Percentiles rank a stretch among this genome's conserved stretches.
Conservation (phyloP, 2,329 filamentous ascomycete genomes). For the Tolypocladium sp. region DNA sequence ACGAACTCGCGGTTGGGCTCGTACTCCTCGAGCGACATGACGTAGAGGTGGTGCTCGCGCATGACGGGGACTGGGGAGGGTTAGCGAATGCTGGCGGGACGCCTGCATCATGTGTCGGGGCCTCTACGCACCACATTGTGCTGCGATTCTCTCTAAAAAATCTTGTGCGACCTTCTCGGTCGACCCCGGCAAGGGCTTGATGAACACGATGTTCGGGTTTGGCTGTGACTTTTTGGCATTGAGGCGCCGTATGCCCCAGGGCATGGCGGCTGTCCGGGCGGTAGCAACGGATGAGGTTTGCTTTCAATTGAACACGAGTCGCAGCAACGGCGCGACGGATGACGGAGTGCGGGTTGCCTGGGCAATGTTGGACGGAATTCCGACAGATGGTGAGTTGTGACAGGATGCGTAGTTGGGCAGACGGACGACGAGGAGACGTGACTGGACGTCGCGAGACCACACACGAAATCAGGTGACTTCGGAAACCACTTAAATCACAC, state of each 20-base stretch:
- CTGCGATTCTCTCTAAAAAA: conserved; percentile 68
- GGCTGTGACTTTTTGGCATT: conserved; percentile 68
- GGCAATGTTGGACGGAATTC: background rate
- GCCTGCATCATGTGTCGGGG: no score
- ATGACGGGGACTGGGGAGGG: conserved; percentile 51
- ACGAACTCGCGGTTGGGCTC: conserved; percentile 75
- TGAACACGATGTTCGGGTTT: conserved; percentile 74
- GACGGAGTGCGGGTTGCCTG: background rate
- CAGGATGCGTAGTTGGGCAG: background rate
- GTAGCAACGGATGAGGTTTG: background rate
- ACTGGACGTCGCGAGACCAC: background rate
- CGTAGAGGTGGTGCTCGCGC: conserved; percentile 53
- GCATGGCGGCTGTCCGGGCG: conserved; percentile 41
- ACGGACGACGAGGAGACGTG: background rate
- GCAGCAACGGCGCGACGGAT: background rate
- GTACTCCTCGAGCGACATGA: conserved; percentile 71
- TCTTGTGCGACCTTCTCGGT: conserved; percentile 56
- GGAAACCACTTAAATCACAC: background rate
- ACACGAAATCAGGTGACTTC: conserved; percentile 12
- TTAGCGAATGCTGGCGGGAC: background rate
- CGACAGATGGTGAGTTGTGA: background rate
- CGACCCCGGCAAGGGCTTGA: conserved; percentile 64
- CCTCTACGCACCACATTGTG: conserved; percentile 55
- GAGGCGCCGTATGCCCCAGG: conserved; percentile 67
- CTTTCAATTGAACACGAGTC: background rate